phyloP scores from a whole-genome alignment of 768 basidiomycete species.

The Clavaria fumosa region DNA sequence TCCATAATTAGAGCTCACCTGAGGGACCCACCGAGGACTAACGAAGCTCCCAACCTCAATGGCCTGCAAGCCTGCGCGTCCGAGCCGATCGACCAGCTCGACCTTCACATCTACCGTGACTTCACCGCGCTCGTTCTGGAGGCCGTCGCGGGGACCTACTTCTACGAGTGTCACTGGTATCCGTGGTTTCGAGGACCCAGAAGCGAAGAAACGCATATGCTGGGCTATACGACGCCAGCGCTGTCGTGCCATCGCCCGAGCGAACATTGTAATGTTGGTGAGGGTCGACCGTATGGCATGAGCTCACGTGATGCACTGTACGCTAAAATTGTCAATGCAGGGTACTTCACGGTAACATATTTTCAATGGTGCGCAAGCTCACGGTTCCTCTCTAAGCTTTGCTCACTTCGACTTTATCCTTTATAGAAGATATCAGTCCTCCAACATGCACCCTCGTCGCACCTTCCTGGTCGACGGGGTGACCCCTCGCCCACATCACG shows the following conservation, averaged over 20 bases:
- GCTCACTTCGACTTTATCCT: no score
- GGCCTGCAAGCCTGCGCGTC: conserved; percentile 44
- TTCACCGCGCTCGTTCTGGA: conserved; percentile 74
- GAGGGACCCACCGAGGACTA: conserved; percentile 87
- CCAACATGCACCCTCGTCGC: conserved; percentile 63
- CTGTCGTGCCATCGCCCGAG: no score
- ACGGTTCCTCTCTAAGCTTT: no score
- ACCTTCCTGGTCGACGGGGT: conserved; percentile 60
- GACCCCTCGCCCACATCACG: conserved; percentile 80
- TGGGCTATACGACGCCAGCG: no score
- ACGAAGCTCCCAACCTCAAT: conserved; percentile 88
- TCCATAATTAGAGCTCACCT: conserved; percentile 37
- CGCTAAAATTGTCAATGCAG: no score
- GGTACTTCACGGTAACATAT: no score
- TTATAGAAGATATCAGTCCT: conserved; percentile 73
- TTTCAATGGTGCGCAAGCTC: no score
- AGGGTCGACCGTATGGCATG: no score
- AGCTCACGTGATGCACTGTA: no score
- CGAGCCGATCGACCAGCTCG: conserved; percentile 65
- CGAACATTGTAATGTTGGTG: no score
- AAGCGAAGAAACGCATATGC: no score
- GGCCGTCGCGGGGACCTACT: conserved; percentile 81
- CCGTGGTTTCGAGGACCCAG: no score
- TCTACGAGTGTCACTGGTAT: conserved; percentile 61
- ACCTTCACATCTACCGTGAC: conserved; percentile 64